phyloP scores from a whole-genome alignment of 441 rosid genomes.

The California macrophylla region DNA sequence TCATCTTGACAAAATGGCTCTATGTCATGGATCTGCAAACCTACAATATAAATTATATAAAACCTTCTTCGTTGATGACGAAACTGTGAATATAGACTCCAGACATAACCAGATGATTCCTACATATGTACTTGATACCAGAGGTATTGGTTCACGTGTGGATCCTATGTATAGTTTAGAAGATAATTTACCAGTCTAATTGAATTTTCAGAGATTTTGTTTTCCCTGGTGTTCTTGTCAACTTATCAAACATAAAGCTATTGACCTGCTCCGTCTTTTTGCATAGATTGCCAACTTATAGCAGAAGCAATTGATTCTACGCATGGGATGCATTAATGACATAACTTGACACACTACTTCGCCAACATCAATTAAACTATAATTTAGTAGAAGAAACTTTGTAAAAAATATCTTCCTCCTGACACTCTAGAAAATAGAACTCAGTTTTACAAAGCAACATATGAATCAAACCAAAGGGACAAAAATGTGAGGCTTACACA shows the following conservation, averaged over 20 bases:
- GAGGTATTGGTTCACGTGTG: background rate
- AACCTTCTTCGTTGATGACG: background rate
- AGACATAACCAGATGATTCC: background rate
- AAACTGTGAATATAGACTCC: background rate
- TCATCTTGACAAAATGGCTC: constrained; percentile 96
- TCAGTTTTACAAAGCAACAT: background rate
- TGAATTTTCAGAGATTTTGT: background rate
- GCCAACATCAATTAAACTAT: background rate
- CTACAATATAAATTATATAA: constrained; percentile 26
- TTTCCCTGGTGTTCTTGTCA: background rate
- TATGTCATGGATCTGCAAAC: constrained; percentile 77
- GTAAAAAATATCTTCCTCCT: background rate
- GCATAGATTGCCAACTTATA: background rate
- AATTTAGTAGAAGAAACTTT: background rate
- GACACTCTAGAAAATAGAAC: background rate
- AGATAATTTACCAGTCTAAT: background rate
- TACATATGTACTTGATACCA: background rate
- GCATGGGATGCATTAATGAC: background rate
- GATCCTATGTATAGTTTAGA: background rate
- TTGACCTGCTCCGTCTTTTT: background rate
- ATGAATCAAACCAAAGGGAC: background rate
- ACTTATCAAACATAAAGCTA: background rate
- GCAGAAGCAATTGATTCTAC: background rate
- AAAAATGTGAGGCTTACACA: constrained; percentile 50
- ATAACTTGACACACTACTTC: background rate